These are phyloP conservation scores for Tothia fuscella DNA, from an alignment of 2,329 filamentous ascomycete species.

Conservation along the genomic window DNA sequence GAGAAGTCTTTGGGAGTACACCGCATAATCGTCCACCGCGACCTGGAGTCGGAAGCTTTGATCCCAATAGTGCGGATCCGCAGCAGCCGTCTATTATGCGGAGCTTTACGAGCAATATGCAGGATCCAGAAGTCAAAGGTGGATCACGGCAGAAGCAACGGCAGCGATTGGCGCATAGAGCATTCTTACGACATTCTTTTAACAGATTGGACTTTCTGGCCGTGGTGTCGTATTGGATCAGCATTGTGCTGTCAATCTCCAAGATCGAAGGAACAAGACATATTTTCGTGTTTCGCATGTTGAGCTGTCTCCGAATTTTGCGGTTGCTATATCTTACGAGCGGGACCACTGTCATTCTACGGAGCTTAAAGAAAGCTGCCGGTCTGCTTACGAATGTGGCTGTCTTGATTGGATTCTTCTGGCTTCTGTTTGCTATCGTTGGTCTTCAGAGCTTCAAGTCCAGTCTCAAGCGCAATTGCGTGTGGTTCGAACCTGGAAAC, in stretches of 20 bases:
- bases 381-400: constrained; percentile 85
- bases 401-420: constrained; percentile 93
- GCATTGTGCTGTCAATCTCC: constrained; percentile 60
- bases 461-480: constrained; percentile 36
- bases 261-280: constrained; percentile 58
- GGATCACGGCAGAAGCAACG: constrained; percentile 68
- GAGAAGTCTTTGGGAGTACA: constrained; percentile 38
- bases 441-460: constrained; percentile 83
- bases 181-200: constrained; percentile 89
- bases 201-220: constrained; percentile 92
- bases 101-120: constrained; percentile 62
- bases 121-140: constrained; percentile 29
- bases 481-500: constrained; percentile 39
- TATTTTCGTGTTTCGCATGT: constrained; percentile 87
- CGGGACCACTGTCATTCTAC: constrained; percentile 83
- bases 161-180: constrained; percentile 73
- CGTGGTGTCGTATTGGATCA: constrained; percentile 89
- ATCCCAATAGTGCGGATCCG: constrained; percentile 16
- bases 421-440: constrained; percentile 92
- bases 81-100: constrained; percentile 57
- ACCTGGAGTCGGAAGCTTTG: constrained; percentile 22
- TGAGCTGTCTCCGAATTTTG: constrained; percentile 87
- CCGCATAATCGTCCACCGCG: constrained; percentile 23
- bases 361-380: constrained; percentile 90
- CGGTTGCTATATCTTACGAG: constrained; percentile 84